Conservation (phyloP, 2,329 filamentous ascomycete species). For the Colletotrichum sp. region DNA sequence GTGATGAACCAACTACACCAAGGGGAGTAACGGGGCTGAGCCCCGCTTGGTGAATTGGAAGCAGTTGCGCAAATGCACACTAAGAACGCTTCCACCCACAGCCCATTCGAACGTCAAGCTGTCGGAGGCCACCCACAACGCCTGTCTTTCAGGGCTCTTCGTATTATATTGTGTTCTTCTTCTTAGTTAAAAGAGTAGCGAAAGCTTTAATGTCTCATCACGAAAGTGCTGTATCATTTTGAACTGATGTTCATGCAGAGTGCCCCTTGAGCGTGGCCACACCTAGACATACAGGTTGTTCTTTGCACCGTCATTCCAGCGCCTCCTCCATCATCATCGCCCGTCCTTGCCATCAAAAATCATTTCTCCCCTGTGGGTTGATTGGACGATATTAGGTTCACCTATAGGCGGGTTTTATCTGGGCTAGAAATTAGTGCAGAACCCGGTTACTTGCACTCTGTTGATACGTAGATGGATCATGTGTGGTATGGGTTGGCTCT, state of each 20-base stretch:
- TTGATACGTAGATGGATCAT: not conserved
- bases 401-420: not conserved
- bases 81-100: accelerated
- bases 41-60: not conserved
- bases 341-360: not conserved
- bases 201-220: not conserved
- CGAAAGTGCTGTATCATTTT: not conserved
- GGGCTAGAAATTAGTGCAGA: not conserved
- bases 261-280: not conserved
- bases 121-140: not conserved
- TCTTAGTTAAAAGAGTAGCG: not conserved
- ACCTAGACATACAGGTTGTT: not conserved
- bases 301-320: not conserved
- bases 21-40: not conserved
- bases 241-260: not conserved
- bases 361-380: not conserved
- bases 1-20: not conserved
- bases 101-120: not conserved
- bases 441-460: not conserved
- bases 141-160: not conserved
- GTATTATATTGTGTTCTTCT: not conserved
- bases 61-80: accelerated
- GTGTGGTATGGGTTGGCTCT: not conserved
- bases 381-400: not conserved
- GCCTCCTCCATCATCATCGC: not conserved